Evolutionary conservation across 352 stramenopile genomes (phyloP), one percentile per base, ranked within the genome.

Genomic region (Phytophthora kernoviae): DNA sequence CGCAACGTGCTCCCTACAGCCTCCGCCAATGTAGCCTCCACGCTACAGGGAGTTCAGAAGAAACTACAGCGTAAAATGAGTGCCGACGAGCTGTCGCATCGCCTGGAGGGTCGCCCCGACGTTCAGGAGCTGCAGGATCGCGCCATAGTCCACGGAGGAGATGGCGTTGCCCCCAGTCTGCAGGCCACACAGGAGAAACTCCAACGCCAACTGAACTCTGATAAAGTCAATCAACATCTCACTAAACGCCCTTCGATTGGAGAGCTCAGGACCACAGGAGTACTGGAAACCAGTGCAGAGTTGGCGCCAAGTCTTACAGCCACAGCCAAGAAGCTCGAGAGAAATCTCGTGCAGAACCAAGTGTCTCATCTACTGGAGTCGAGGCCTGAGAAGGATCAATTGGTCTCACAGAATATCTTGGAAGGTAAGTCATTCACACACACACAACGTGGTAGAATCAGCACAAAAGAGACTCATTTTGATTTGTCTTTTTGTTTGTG

Each of bases 181-280:
- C 84, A 93, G 70, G 82, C 84, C 7, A 91, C 80, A n/a, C 81
- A 91, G 43, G 81, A 89, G 18, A 87, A 88, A 32, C 67, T 95
- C 5, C 70, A 90, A 53, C 80, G 82, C 11, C 80, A 93, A 54
- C 54, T 95, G 24, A 85, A 90, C 30, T 76, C 81, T 0, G 86
- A 95, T 57, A 81, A 84, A 18, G 84, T 95, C 7, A 65, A 73
- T 45, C 82, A 93, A 14, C 74, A 85, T n/a, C 74, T 95, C 45
- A 78, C 65, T 14, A 90, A 88, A 42, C 83, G 85, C 8, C 85
- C 85, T 21, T 88, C 81, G 6, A 63, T 90, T 7, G 61, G 65
- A 10, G 81, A 90, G 45, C 57, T 94, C 14, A 75, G 62, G 27
- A 77, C 73, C 18, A 81, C 84, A 10, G 82, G 82, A 21, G 75